Conservation (phyloP, 2,329 filamentous ascomycete species). For the Alternaria alternata region DNA sequence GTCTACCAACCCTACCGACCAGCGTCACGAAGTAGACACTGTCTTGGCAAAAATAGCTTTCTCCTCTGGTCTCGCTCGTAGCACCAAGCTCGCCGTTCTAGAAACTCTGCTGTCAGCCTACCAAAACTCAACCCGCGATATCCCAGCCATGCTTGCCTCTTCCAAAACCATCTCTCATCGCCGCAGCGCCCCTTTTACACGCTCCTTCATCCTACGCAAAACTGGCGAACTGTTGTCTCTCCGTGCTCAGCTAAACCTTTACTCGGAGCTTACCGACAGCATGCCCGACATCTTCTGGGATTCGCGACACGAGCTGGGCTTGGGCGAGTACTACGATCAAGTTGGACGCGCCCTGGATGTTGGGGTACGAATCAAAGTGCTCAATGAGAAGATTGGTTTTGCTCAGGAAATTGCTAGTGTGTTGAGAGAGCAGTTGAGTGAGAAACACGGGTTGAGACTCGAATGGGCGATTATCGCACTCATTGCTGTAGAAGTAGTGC, state of each 20-base stretch:
- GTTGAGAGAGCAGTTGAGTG: slow-evolving; percentile 84
- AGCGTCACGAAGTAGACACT: slow-evolving; percentile 59
- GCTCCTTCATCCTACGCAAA: slow-evolving; percentile 86
- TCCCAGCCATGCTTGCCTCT: slow-evolving; percentile 78
- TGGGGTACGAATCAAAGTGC: slow-evolving; percentile 83
- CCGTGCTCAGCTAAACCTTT: slow-evolving; percentile 92
- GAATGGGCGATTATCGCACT: slow-evolving; percentile 97
- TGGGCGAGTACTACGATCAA: slow-evolving; percentile 95
- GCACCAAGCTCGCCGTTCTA: slow-evolving; percentile 91
- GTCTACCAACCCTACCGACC: slow-evolving; percentile 54
- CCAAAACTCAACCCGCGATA: slow-evolving; percentile 83
- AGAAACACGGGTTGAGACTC: slow-evolving; percentile 85
- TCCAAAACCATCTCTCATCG: slow-evolving; percentile 59
- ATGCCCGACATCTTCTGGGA: slow-evolving; percentile 98
- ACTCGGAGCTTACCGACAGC: slow-evolving; percentile 94
- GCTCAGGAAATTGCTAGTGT: slow-evolving; percentile 94
- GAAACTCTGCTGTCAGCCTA: slow-evolving; percentile 84
- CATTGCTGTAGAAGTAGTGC: slow-evolving; percentile 89
- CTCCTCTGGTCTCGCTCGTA: slow-evolving; percentile 89
- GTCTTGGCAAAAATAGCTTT: slow-evolving; percentile 95
- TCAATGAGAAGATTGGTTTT: slow-evolving; percentile 99
- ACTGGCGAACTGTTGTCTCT: slow-evolving; percentile 91
- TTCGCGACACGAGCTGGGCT: slow-evolving; percentile 81
- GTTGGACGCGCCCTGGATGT: slow-evolving; percentile 91
- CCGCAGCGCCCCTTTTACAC: slow-evolving; percentile 59